These are phyloP conservation scores for Lasiodiplodia hormozganensis DNA, from an alignment of 2,329 filamentous ascomycete genomes.

Conservation along the genomic window DNA sequence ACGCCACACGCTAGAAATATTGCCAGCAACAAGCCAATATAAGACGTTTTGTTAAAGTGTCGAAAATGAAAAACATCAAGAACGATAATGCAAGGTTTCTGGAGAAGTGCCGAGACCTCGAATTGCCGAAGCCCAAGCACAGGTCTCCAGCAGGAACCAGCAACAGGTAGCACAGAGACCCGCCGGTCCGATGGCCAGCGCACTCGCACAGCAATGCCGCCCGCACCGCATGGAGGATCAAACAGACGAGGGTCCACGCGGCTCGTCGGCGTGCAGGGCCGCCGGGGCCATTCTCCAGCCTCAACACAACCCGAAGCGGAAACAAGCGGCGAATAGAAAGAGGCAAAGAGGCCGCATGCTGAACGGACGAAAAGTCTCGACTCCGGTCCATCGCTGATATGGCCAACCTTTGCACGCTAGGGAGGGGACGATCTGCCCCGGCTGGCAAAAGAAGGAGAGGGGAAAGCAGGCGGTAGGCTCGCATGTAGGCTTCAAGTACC, in stretches of 20 bases:
- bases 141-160: background rate
- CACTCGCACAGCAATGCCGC: background rate
- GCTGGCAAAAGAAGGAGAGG: background rate
- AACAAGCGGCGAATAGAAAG: background rate
- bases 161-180: background rate
- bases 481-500: background rate
- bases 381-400: background rate
- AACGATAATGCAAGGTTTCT: background rate
- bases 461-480: background rate
- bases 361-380: background rate
- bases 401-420: background rate
- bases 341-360: background rate
- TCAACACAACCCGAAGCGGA: background rate
- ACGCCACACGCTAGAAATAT: background rate
- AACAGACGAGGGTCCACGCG: background rate
- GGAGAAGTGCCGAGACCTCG: constrained; percentile 1
- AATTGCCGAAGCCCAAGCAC: background rate
- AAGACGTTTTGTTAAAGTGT: background rate
- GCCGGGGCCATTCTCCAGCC: background rate
- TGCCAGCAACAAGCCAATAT: background rate
- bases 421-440: background rate
- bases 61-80: background rate
- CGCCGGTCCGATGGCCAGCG: background rate
- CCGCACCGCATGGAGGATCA: constrained; percentile 3
- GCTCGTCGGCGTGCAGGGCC: background rate